These are phyloP conservation scores for Mycena belliarum DNA, from an alignment of 768 basidiomycete species.

Conservation along the genomic window DNA sequence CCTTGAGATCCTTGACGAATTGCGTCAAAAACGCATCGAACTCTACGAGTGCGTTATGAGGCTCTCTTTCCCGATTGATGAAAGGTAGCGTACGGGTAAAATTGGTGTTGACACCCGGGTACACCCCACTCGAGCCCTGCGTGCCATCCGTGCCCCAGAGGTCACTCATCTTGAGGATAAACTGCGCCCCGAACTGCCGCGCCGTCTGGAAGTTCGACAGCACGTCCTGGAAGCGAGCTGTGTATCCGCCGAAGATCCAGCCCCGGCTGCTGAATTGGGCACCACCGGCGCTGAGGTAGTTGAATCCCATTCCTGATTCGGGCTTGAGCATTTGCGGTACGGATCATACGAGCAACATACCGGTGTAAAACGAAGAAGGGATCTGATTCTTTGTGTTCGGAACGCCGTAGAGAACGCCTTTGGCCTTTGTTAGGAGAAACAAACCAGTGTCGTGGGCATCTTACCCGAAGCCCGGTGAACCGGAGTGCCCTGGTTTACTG, in stretches of 20 bases:
- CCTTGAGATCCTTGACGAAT: slow-evolving; percentile 23
- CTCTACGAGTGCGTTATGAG: neutral
- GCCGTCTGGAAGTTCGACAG: slow-evolving; percentile 25
- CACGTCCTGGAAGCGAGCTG: slow-evolving; percentile 22
- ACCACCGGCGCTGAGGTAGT: slow-evolving; percentile 24
- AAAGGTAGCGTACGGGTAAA: neutral
- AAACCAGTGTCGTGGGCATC: too few species aligned
- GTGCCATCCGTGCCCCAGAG: slow-evolving; percentile 26
- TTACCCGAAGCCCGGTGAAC: slow-evolving; percentile 14
- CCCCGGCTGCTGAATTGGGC: slow-evolving; percentile 21
- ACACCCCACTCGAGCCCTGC: slow-evolving; percentile 20
- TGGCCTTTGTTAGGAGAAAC: neutral
- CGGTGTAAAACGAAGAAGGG: slow-evolving; percentile 18
- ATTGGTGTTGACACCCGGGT: slow-evolving; percentile 18
- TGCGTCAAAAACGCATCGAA: slow-evolving; percentile 23
- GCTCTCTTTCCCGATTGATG: too few species aligned
- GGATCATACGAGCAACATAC: too few species aligned
- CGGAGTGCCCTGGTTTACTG: slow-evolving; percentile 14
- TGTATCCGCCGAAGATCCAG: slow-evolving; percentile 25
- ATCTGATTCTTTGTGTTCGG: slow-evolving; percentile 18
- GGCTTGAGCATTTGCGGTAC: neutral
- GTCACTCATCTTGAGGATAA: slow-evolving; percentile 26
- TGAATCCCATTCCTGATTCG: slow-evolving; percentile 24
- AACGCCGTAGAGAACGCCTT: slow-evolving; percentile 20
- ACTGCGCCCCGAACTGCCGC: slow-evolving; percentile 21